These are phyloP conservation scores for Aspergillus viridinutans DNA, from an alignment of 2,329 filamentous ascomycete species.

Conservation along the genomic window DNA sequence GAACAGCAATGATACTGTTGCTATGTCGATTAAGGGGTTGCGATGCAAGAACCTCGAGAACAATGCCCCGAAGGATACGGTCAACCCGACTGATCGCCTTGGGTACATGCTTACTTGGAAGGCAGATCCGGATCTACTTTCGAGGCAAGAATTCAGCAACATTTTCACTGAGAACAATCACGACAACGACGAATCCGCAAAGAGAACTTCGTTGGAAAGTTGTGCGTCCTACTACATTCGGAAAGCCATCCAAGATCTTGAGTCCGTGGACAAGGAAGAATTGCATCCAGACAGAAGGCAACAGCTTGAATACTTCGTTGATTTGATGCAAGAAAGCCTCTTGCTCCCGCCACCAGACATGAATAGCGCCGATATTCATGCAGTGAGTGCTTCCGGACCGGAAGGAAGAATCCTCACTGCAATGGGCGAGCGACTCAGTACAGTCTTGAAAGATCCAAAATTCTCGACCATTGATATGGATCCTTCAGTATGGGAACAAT, in stretches of 20 bases:
- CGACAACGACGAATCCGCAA: neutral
- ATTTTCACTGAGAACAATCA: neutral
- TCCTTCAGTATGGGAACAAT: neutral
- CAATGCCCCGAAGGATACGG: neutral
- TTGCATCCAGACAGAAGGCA: neutral
- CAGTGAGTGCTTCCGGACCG: neutral
- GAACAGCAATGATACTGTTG: neutral
- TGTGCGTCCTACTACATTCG: conserved; percentile 5
- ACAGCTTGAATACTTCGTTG: neutral
- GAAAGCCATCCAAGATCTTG: neutral
- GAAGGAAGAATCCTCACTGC: conserved; percentile 7
- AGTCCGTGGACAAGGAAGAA: neutral
- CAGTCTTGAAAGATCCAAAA: conserved; percentile 2
- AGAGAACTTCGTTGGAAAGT: neutral
- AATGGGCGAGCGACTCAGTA: conserved; percentile 10
- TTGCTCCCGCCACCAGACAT: neutral
- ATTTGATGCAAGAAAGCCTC: neutral
- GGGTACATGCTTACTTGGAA: conserved; percentile 20
- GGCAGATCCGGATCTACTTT: conserved; percentile 14
- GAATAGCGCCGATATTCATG: neutral
- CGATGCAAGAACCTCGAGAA: conserved; percentile 10
- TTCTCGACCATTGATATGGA: neutral
- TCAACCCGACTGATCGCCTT: neutral
- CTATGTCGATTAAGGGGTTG: conserved; percentile 12
- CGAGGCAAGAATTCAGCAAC: neutral